Evolutionary conservation across 768 basidiomycete genomes (phyloP), one percentile per base, ranked within the genome.

Genomic region (Mycena galopus): DNA sequence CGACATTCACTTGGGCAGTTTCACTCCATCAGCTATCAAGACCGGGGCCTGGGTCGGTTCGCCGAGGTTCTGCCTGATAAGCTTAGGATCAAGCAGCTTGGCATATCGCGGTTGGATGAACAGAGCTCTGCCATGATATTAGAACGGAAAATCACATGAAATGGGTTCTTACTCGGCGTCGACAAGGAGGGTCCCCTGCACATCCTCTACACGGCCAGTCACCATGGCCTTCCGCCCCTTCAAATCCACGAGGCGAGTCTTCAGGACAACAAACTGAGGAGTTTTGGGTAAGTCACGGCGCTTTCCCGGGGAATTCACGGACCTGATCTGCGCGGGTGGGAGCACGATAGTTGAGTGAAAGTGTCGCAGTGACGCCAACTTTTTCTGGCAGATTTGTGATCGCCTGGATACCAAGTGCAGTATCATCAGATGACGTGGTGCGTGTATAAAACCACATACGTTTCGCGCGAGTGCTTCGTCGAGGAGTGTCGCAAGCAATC

Each of bases 401-500:
- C 6, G 60, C 68, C 68, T 69, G 55, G n/a, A 42, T 4, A 27
- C 19, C 23, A 14, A 29, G 23, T n/a, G 10, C 50, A 51, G 25
- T 7, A 51, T 25, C 23, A 37, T 37, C 35, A 37, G 56, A 59
- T 58, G 10, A 37, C 35, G 21, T n/a, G 21, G 21, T 14, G 35
- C 1, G 21, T 8, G 1, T 59, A n/a, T 16, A 14, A 59, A 59
- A 37, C n/a, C 12, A 83, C 91, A 73, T 77, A 97, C 97, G 76
- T 90, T 93, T 71, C 97, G 84, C 66, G 92, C 92, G 53, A 98
- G 79, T 14, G 87, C 86, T 85, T 99, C 97, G 74, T 99, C 97
- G 65, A 98, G 80, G 17, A 99, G 81, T 1, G 96, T 98, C 37
- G 96, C 96, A n/a, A 99, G 85, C 69, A 99, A 77, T 1, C 97